Conservation (phyloP, 225 moss, liverwort and hornwort species). For the Polytrichum formosum region DNA sequence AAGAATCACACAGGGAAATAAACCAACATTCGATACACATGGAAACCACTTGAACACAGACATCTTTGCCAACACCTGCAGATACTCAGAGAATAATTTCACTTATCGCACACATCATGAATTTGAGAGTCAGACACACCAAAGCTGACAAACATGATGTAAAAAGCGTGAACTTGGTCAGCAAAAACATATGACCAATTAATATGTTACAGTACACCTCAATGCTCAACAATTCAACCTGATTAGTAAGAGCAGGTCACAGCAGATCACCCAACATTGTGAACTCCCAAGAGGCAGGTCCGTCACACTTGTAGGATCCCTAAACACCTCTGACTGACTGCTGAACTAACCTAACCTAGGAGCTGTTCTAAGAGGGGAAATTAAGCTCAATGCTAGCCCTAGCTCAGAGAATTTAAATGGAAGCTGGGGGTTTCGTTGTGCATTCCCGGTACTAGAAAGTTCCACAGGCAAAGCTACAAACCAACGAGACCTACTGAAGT, state of each 20-base stretch:
- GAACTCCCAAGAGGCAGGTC: constrained; percentile 17
- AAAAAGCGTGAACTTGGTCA: constrained; percentile 39
- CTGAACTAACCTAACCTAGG: not conserved
- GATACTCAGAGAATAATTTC: too few species aligned
- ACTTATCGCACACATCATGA: too few species aligned
- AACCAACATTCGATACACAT: too few species aligned
- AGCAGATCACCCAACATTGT: constrained; percentile 25
- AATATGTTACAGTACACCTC: constrained; percentile 43
- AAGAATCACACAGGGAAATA: too few species aligned
- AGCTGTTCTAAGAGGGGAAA: not conserved
- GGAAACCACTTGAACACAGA: too few species aligned
- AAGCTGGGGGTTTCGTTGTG: constrained; percentile 15
- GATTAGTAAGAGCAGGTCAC: constrained; percentile 26
- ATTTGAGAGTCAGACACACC: too few species aligned
- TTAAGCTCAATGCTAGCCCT: constrained; percentile 18
- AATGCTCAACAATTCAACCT: constrained; percentile 38
- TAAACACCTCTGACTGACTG: not conserved
- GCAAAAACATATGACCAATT: constrained; percentile 36
- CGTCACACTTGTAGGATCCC: too few species aligned
- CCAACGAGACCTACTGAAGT: constrained; percentile 26
- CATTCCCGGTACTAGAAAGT: constrained; percentile 22
- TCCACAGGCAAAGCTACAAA: constrained; percentile 26
- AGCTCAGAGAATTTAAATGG: constrained; percentile 20
- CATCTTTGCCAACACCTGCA: too few species aligned
- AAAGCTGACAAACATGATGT: constrained; percentile 15